Base-by-base conservation (phyloP, 169 alveolate genomes). In the Ichthyophthirius multifiliis region DNA sequence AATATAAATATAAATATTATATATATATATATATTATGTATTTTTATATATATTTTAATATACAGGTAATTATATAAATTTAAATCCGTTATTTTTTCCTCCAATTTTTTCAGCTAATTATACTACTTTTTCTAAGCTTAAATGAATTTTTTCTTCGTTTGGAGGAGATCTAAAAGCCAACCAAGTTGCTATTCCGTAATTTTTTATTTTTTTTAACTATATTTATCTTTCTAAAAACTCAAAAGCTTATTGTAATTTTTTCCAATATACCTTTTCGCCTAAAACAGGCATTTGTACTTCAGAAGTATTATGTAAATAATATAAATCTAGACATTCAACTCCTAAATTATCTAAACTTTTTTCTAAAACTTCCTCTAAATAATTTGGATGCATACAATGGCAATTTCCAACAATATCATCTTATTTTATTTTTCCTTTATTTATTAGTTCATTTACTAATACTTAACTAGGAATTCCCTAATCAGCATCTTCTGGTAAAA, bases 121-220 rank as follows among this genome's bases (percentile, higher is more conserved):
- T 5, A 81, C 65, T 5, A 87, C 76, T 76, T 83, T 87, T 64
- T 92, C 83, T 12, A 92, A 76, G 63, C 74, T 80, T 20, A 88
- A 35, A 76, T 92, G 89, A 15, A 92, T 82, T 20, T 85, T 89
- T 35, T 89, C 88, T 78, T 92, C 96, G 7, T 48, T 82, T 34
- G 65, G 65, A 43, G 85, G 87, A 0, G 95, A 85, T 74, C 96
- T 83, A 71, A 92, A 92, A 35, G 94, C 88, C 1, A 90, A 64
- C 94, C 95, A 92, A 35, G 94, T 84, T 7, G 96, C 96, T 86
- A 92, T 47, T 74, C 96, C 96, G 73, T 92, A 92, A 63, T 81
- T 43, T 39, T 75, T 86, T 37, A 92, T 83, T 63, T 90, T 81
- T 6, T 84, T 81, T 18, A 62, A 73, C 47, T 85, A 16, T n/a